A percentile compares a stretch with the other conserved stretches of the same genome.
These are phyloP conservation scores for Achlya hypogyna DNA, from an alignment of 352 stramenopile genomes.

Conservation along the genomic window DNA sequence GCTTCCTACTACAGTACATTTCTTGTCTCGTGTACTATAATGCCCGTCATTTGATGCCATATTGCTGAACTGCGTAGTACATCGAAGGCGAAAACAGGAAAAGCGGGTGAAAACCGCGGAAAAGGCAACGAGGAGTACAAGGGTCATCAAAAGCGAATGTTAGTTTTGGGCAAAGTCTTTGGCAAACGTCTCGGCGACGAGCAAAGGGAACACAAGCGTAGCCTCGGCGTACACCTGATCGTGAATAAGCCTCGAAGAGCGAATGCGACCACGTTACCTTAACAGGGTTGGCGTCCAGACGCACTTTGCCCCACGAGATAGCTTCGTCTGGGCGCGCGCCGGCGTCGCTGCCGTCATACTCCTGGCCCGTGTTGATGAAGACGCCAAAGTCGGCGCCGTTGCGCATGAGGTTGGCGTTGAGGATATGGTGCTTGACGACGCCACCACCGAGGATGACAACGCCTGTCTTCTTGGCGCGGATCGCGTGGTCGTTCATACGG, in stretches of 20 bases:
- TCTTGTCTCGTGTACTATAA: too few species aligned
- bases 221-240: slow-evolving; percentile 89
- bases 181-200: slow-evolving; percentile 98
- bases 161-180: slow-evolving; percentile 90
- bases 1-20: too few species aligned
- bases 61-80: too few species aligned
- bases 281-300: slow-evolving; percentile 89
- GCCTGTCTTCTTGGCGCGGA: slow-evolving; percentile 90
- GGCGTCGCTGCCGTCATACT: slow-evolving; percentile 98
- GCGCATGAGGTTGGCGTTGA: slow-evolving; percentile 99
- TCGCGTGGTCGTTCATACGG: slow-evolving; percentile 95
- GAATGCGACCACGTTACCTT: slow-evolving; percentile 58
- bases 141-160: too few species aligned
- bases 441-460: slow-evolving; percentile 98
- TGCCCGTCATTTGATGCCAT: too few species aligned
- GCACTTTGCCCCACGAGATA: slow-evolving; percentile 99
- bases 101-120: too few species aligned
- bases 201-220: slow-evolving; percentile 97
- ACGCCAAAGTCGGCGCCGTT: slow-evolving; percentile 99
- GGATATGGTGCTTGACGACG: slow-evolving; percentile 98
- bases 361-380: slow-evolving; percentile 98
- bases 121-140: too few species aligned
- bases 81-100: too few species aligned
- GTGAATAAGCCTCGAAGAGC: neutral
- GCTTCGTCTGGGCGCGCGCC: slow-evolving; percentile 97